Percentiles rank a stretch among this genome's conserved stretches.
Conservation (phyloP, 306 rosid species). For the Cucurbita pepo region DNA sequence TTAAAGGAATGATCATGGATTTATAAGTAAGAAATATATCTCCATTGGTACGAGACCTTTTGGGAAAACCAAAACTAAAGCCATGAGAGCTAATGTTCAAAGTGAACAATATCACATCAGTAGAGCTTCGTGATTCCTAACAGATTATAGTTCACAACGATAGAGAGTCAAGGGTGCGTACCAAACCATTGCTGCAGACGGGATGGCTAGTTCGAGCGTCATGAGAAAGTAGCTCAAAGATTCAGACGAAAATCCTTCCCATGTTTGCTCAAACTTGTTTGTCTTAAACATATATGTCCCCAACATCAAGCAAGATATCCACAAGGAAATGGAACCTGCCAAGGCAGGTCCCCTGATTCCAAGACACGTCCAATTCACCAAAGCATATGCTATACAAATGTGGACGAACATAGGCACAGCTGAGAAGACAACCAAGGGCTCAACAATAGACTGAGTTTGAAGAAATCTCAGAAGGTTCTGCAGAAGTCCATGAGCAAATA, state of each 20-base stretch:
- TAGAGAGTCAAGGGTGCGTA: constrained; percentile 13
- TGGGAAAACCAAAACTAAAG: too few relatives aligned
- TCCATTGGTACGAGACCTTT: too few relatives aligned
- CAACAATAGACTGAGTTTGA: constrained; percentile 51
- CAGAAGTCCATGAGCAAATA: constrained; percentile 46
- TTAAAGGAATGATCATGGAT: too few relatives aligned
- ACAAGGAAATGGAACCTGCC: constrained; percentile 42
- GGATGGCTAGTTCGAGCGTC: constrained; percentile 47
- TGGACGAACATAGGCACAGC: constrained; percentile 29
- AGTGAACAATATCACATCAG: too few relatives aligned
- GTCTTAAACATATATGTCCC: constrained; percentile 23
- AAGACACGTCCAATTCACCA: constrained; percentile 32
- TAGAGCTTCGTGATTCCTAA: too few relatives aligned
- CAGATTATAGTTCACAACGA: too few relatives aligned
- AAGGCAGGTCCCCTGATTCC: constrained; percentile 49
- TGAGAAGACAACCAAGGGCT: constrained; percentile 44
- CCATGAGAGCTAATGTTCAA: too few relatives aligned
- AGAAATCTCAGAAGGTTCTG: constrained; percentile 67
- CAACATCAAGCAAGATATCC: constrained; percentile 36
- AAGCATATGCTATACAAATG: constrained; percentile 28
- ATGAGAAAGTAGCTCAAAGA: constrained; percentile 26
- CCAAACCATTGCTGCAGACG: constrained; percentile 75
- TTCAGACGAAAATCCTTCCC: constrained; percentile 52
- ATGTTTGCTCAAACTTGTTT: constrained; percentile 38
- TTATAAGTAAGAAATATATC: too few relatives aligned